Evolutionary conservation across 1,284 basidiomycete species (phyloP), one percentile per base, ranked within the genome.

Genomic region (Cutaneotrichosporon cyanovorans): DNA sequence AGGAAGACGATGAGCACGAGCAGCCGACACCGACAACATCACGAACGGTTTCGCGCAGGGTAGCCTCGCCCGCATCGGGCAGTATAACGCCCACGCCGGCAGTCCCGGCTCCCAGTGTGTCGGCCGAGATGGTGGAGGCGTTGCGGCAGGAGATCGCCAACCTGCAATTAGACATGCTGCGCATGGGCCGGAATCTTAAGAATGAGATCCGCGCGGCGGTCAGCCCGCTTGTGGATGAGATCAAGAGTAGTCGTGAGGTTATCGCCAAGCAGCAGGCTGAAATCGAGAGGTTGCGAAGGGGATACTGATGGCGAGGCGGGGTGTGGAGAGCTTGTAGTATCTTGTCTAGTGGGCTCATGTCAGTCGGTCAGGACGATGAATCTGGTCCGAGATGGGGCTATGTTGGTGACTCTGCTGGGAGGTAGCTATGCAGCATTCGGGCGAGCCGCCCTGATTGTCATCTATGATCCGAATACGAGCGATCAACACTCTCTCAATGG

Each of bases 161-260:
- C 40, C 41, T 65, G 37, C 61, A 63, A 38, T 21, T 65, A 23
- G 61, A 65, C 47, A 63, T 65, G 60, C 43, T 65, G 18, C 46
- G 61, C 30, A 62, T 65, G 62, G 53, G 56, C 5, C 42, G 62
- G 16, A 46, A 45, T 12, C 45, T 62, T 3, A 61, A 57, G 51
- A 60, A 59, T 38, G 61, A 65, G 38, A 62, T 63, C 21, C 53
- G 57, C 15, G 23, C 37, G 15, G 58, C 63, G 0, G 46, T 61
- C 30, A 30, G 46, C n/a, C 57, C 58, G 10, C 40, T 65, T 2
- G 37, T 50, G 2, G 53, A 54, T 12, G 60, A 65, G 51, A 36
- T 63, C 30, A 38, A 46, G 18, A 40, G 32, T n/a, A 59, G 55
- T 34, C 40, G 54, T 18, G 56, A 53, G 40, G 39, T 58, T 15